These are phyloP conservation scores for Poronia punctata DNA, from an alignment of 495 filamentous ascomycete genomes.

Conservation along the genomic window DNA sequence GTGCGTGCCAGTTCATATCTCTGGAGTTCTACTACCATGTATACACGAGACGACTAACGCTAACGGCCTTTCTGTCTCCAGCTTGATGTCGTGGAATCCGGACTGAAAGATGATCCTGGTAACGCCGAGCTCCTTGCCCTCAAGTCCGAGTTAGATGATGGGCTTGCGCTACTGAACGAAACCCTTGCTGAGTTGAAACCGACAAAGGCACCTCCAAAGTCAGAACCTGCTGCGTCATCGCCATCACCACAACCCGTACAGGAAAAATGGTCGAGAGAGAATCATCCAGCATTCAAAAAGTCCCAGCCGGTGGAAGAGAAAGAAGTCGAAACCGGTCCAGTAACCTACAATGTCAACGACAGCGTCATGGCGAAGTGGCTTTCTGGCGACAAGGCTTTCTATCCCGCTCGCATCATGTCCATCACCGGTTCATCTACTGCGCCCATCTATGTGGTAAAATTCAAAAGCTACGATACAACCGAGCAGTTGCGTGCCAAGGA, in stretches of 20 bases:
- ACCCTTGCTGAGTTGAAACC: conserved; percentile 75
- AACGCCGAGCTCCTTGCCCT: conserved; percentile 75
- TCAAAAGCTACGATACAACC: conserved; percentile 81
- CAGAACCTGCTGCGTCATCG: conserved; percentile 30
- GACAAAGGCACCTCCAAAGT: conserved; percentile 33
- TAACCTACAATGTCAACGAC: conserved; percentile 79
- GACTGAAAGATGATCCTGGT: conserved; percentile 74
- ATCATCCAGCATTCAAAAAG: conserved; percentile 61
- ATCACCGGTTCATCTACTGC: conserved; percentile 84
- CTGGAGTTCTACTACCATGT: background rate
- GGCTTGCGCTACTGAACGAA: conserved; percentile 70
- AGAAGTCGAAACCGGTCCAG: conserved; percentile 36
- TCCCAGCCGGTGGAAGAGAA: conserved; percentile 37
- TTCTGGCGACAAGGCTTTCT: conserved; percentile 83
- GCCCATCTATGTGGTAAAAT: conserved; percentile 89
- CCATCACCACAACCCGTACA: conserved; percentile 41
- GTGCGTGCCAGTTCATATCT: conserved; percentile 34
- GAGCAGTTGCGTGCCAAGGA: conserved; percentile 81
- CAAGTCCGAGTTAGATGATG: conserved; percentile 74
- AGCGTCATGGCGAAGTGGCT: conserved; percentile 83
- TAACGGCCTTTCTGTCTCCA: conserved; percentile 30
- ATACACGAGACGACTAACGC: conserved; percentile 6
- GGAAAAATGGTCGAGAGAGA: conserved; percentile 69
- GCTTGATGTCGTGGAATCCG: conserved; percentile 73
- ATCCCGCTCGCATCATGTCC: conserved; percentile 85